Base-by-base conservation (phyloP, 805 yeast genomes). In the Candida silvatica region DNA sequence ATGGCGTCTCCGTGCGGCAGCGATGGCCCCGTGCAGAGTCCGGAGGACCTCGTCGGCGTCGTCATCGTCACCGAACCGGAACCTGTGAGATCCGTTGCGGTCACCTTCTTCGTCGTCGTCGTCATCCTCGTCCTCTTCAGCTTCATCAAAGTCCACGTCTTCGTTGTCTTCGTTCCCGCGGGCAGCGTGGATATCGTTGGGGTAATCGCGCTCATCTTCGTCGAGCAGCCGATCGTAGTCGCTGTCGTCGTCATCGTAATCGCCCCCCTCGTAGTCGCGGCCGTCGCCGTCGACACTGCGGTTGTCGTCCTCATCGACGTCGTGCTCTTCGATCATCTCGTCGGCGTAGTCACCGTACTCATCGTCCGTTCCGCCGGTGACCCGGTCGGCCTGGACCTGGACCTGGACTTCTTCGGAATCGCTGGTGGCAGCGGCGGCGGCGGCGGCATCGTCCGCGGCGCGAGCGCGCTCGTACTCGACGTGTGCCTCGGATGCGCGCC, bases 401-500 rank as follows among this genome's bases (percentile, higher is more conserved):
- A 22, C 36, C n/a, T n/a, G n/a, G n/a, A n/a, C n/a, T n/a, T n/a
- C n/a, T n/a, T n/a, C n/a, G n/a, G n/a, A n/a, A n/a, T n/a, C n/a
- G n/a, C n/a, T n/a, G n/a, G n/a, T n/a, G n/a, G n/a, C n/a, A 18
- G 17, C 28, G 12, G 25, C 34, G n/a, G 25, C 38, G 8, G 14
- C 18, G 17, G 44, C 42, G 14, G 44, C 50, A 8, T 43, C 52
- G 5, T 46, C 47, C 19, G 38, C 43, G 27, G 42, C 49, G 31
- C 28, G 29, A 23, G 30, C 27, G 19, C 36, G 19, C 27, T 26
- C 27, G 28, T 34, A 34, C 17, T 39, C 37, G 14, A 22, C 28
- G 6, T 4, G 31, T 18, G 26, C 36, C 26, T 51, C 54, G 2
- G 63, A 57, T 37, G 46, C 52, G 12, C 61, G 42, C 38, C 62